These are phyloP conservation scores for Rhodofomes roseus DNA, from an alignment of 1,284 basidiomycete species.

Conservation along the genomic window DNA sequence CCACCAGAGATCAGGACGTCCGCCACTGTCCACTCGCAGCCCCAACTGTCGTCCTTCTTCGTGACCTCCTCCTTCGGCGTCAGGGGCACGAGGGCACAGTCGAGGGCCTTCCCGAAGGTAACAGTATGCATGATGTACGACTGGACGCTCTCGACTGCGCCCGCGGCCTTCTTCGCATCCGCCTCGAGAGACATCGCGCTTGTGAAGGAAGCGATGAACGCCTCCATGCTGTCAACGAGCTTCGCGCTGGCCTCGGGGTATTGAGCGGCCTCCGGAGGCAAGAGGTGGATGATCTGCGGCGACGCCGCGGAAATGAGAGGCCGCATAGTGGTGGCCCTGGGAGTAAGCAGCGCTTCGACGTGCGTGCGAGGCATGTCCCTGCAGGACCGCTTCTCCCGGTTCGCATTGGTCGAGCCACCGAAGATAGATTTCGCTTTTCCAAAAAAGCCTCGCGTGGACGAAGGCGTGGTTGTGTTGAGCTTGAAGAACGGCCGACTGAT, in stretches of 20 bases:
- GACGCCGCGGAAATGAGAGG: constrained; percentile 10
- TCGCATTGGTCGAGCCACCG: constrained; percentile 9
- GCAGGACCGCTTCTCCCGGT: constrained; percentile 18
- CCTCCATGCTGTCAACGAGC: constrained; percentile 33
- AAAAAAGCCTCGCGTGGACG: background rate
- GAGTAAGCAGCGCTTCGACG: constrained; percentile 16
- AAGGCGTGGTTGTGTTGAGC: background rate
- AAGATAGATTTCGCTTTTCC: constrained; percentile 11
- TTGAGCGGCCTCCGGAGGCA: constrained; percentile 21
- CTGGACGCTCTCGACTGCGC: constrained; percentile 14
- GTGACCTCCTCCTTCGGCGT: constrained; percentile 5
- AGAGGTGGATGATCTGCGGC: constrained; percentile 31
- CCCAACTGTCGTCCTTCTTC: constrained; percentile 2
- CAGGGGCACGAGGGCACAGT: constrained; percentile 9
- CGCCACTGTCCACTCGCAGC: constrained; percentile 31
- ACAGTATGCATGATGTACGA: constrained; percentile 31
- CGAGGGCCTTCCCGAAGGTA: constrained; percentile 28
- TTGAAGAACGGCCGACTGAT: constrained; percentile 38
- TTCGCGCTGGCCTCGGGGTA: constrained; percentile 20
- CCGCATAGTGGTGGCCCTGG: constrained; percentile 15
- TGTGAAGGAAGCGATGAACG: constrained; percentile 34
- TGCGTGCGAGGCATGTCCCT: constrained; percentile 18
- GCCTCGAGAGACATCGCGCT: constrained; percentile 15
- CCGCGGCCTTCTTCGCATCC: background rate
- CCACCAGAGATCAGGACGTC: constrained; percentile 34